phyloP scores from a whole-genome alignment of 768 basidiomycete genomes.

The Erythrobasidium yunnanense region DNA sequence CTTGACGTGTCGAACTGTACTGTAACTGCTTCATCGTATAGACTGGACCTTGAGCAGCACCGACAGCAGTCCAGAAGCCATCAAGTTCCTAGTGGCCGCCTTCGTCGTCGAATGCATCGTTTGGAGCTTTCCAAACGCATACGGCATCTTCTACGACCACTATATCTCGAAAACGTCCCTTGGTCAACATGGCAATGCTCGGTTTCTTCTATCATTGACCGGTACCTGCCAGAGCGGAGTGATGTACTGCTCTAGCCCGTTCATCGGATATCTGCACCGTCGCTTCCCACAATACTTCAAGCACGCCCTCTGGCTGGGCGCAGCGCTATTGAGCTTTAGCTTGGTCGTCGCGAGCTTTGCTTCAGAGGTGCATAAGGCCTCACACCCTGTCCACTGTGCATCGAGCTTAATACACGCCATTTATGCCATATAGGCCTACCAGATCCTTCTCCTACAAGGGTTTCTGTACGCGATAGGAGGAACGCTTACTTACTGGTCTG shows the following conservation, averaged over 20 bases:
- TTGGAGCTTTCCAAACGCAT: constrained; percentile 17
- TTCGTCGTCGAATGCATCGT: constrained; percentile 3
- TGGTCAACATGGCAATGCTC: neutral
- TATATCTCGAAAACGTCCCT: constrained; percentile 4
- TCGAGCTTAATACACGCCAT: neutral
- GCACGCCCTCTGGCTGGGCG: neutral
- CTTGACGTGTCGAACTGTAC: too few species aligned
- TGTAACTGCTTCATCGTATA: too few species aligned
- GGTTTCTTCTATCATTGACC: constrained; percentile 5
- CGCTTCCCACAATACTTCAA: neutral
- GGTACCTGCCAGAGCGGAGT: constrained; percentile 9
- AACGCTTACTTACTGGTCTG: neutral
- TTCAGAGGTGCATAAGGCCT: neutral
- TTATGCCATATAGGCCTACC: neutral
- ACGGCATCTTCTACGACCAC: constrained; percentile 2
- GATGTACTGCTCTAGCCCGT: constrained; percentile 3
- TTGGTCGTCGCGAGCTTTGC: constrained; percentile 2
- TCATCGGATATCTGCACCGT: neutral
- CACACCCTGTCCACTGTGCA: neutral
- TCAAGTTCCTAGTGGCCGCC: neutral
- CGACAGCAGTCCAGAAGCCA: neutral
- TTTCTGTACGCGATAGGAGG: constrained; percentile 3
- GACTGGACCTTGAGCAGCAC: neutral
- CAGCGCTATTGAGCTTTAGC: neutral
- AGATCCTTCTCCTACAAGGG: constrained; percentile 6